Conservation (phyloP, 129 eudicot genomes). For the Sambucus nigra region DNA sequence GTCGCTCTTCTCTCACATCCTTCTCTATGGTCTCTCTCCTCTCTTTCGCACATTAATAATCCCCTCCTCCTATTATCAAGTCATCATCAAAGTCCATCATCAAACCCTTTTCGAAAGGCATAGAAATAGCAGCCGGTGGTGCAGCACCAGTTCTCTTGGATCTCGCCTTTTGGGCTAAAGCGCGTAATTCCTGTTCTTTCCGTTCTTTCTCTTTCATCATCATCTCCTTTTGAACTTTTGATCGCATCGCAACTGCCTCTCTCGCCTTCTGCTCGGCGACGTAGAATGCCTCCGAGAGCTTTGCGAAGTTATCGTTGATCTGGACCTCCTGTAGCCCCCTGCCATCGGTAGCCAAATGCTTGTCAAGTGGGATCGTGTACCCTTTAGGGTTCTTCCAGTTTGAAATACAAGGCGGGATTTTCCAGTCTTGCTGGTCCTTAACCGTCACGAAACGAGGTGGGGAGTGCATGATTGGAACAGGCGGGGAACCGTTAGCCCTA, state of each 20-base stretch:
- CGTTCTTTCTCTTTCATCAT: conserved; percentile 82
- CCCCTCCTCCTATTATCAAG: conserved; percentile 28
- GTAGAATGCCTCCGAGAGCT: conserved; percentile 76
- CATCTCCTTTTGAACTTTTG: conserved; percentile 90
- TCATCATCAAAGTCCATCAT: conserved; percentile 39
- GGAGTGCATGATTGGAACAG: conserved; percentile 92
- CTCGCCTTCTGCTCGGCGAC: conserved; percentile 87
- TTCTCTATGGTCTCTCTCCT: conserved; percentile 46
- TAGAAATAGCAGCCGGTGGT: conserved; percentile 28
- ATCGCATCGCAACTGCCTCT: conserved; percentile 77
- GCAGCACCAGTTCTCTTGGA: conserved; percentile 71
- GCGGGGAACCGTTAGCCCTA: conserved; percentile 86
- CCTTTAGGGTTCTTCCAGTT: conserved; percentile 98
- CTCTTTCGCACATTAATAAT: conserved; percentile 37
- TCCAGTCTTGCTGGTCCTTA: conserved; percentile 94
- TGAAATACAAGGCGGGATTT: conserved; percentile 86
- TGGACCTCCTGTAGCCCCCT: conserved; percentile 93
- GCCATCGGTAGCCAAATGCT: conserved; percentile 93
- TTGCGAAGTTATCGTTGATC: conserved; percentile 82
- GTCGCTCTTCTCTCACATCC: conserved; percentile 64
- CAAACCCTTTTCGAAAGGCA: conserved; percentile 32
- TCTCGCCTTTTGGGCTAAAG: conserved; percentile 77
- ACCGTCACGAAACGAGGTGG: conserved; percentile 93
- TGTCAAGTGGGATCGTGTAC: conserved; percentile 85
- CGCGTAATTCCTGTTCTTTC: conserved; percentile 70